Conservation (phyloP, 768 basidiomycete species). For the Boletus edulis region DNA sequence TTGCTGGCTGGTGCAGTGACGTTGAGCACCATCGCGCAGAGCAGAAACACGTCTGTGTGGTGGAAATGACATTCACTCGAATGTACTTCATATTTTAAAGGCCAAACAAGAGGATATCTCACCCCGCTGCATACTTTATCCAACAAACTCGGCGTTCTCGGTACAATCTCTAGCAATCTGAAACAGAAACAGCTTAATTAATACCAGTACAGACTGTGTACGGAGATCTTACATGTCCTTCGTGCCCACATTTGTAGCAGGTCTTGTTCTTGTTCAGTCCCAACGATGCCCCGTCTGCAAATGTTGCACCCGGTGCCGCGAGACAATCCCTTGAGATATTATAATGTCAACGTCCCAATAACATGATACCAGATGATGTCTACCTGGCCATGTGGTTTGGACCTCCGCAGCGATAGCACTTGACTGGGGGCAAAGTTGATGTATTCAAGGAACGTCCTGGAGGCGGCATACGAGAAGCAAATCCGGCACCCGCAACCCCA, state of each 20-base stretch:
- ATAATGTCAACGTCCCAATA: slow-evolving; percentile 3
- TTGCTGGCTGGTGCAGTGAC: neutral
- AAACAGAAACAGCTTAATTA: slow-evolving; percentile 4
- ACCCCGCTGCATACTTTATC: slow-evolving; percentile 30
- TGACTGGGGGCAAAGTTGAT: slow-evolving; percentile 75
- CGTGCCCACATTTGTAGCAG: slow-evolving; percentile 86
- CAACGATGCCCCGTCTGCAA: slow-evolving; percentile 40
- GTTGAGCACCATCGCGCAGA: neutral
- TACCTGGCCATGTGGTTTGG: slow-evolving; percentile 86
- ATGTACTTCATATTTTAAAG: slow-evolving; percentile 18
- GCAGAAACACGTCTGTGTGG: neutral
- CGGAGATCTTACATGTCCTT: slow-evolving; percentile 70
- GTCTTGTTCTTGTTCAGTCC: slow-evolving; percentile 67
- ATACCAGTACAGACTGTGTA: neutral
- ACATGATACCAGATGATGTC: slow-evolving; percentile 3
- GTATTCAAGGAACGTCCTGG: slow-evolving; percentile 75
- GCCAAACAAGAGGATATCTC: slow-evolving; percentile 9
- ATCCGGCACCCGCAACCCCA: slow-evolving; percentile 41
- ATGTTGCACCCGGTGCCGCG: slow-evolving; percentile 60
- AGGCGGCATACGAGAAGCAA: slow-evolving; percentile 68
- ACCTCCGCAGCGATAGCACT: slow-evolving; percentile 88
- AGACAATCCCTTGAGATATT: slow-evolving; percentile 66
- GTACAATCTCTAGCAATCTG: slow-evolving; percentile 69
- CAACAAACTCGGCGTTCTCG: slow-evolving; percentile 50
- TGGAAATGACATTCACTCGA: slow-evolving; percentile 15